These are phyloP conservation scores for Fraxinus cuspidata DNA, from an alignment of 257 asterid genomes.

Conservation along the genomic window DNA sequence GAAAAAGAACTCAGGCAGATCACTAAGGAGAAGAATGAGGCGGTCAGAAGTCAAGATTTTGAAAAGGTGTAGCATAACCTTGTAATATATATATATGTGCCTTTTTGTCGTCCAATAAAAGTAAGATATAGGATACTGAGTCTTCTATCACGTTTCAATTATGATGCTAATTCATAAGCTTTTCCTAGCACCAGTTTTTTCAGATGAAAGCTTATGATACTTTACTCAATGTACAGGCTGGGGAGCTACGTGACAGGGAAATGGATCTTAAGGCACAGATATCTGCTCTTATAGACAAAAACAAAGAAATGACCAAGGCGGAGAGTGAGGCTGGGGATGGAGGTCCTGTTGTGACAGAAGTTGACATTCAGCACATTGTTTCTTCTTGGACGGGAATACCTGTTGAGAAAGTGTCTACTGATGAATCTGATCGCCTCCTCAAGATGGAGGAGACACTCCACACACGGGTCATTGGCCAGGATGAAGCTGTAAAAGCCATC, in stretches of 20 bases:
- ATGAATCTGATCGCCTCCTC: constrained; percentile 93
- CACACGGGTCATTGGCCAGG: constrained; percentile 72
- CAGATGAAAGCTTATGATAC: neutral
- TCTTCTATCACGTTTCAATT: too few species aligned
- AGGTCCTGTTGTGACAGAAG: constrained; percentile 88
- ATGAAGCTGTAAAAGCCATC: constrained; percentile 74
- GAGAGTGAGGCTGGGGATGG: constrained; percentile 83
- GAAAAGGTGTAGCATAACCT: constrained; percentile 62
- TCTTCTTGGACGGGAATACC: constrained; percentile 98
- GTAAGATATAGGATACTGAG: too few species aligned
- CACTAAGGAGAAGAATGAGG: constrained; percentile 93
- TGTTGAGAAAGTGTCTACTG: constrained; percentile 86
- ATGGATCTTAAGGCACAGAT: constrained; percentile 97
- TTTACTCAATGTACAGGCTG: constrained; percentile 57
- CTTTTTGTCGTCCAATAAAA: neutral
- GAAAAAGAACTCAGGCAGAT: constrained; percentile 97
- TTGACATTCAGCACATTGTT: constrained; percentile 90
- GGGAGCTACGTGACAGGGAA: constrained; percentile 93
- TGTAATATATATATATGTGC: constrained; percentile 5
- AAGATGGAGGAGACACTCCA: constrained; percentile 96
- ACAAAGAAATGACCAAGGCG: constrained; percentile 91
- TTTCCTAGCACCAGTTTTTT: too few species aligned
- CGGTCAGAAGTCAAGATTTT: constrained; percentile 91
- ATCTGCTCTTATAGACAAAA: constrained; percentile 75
- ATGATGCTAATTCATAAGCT: too few species aligned